A percentile compares a stretch with the other conserved stretches of the same genome.
Evolutionary conservation across 176 grass and related monocot species (phyloP).

Genomic region (Ampelocalamus luodianensis): DNA sequence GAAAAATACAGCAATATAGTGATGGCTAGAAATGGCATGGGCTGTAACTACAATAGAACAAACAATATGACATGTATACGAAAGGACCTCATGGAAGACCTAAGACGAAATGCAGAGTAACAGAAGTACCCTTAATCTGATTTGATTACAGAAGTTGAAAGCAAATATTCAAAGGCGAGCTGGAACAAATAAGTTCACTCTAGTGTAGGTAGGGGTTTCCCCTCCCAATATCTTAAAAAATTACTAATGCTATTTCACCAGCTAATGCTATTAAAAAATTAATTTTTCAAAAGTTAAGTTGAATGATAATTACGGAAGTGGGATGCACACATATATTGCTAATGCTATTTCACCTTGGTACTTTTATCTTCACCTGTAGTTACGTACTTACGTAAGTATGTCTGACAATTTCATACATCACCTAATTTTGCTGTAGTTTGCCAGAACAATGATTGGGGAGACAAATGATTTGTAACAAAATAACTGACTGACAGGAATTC

Average conservation of each 20-base stretch:
- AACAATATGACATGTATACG: background rate
- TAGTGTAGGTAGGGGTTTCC: background rate
- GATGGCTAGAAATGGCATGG: background rate
- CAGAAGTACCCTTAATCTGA: background rate
- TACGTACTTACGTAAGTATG: background rate
- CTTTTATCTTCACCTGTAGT: background rate
- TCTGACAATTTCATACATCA: background rate
- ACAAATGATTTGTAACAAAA: constrained; percentile 10
- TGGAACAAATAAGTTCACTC: constrained; percentile 21
- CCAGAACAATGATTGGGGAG: background rate
- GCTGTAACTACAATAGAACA: constrained; percentile 6
- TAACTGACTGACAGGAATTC: background rate
- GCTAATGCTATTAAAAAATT: too few species aligned
- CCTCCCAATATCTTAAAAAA: background rate
- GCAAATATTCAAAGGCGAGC: background rate
- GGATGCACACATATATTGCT: background rate
- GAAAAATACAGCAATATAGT: background rate
- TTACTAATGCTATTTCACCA: too few species aligned
- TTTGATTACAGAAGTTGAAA: background rate
- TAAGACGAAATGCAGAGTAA: background rate
- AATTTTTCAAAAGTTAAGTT: background rate
- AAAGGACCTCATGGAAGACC: background rate
- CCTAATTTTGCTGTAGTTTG: background rate
- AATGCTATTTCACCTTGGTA: background rate
- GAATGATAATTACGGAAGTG: background rate